Percentiles rank a stretch among this genome's conserved stretches.
Conservation (phyloP, 164 flowering plant genomes). For the Vitis rupestris region DNA sequence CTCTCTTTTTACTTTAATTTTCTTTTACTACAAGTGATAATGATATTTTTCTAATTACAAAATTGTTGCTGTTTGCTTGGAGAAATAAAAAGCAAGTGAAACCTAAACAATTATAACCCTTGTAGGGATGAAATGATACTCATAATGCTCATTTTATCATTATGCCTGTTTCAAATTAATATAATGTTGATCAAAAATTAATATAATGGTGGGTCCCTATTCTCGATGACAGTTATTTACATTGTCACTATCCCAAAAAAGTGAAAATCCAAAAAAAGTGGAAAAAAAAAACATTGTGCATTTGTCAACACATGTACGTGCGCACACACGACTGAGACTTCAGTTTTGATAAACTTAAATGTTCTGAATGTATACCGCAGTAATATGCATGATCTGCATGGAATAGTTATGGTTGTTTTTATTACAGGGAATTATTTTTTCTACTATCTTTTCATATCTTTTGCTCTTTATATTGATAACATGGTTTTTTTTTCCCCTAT, state of each 20-base stretch:
- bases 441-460: background rate
- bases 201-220: background rate
- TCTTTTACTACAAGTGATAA: background rate
- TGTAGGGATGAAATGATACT: background rate
- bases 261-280: background rate
- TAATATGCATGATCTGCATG: too few relatives aligned
- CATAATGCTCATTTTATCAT: background rate
- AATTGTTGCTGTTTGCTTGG: background rate
- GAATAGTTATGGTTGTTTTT: background rate
- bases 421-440: background rate
- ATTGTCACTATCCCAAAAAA: too few relatives aligned
- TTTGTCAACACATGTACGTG: background rate
- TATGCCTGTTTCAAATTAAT: background rate
- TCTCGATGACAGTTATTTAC: background rate
- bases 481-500: slow-evolving; percentile 6
- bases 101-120: background rate
- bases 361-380: too few relatives aligned
- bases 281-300: background rate
- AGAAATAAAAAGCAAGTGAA: background rate
- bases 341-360: too few relatives aligned
- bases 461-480: slow-evolving; percentile 3
- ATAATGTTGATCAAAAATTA: background rate
- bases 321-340: too few relatives aligned
- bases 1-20: too few relatives aligned
- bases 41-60: background rate